Base-by-base conservation (phyloP, 345 rosid species). In the Mercurialis annua region DNA sequence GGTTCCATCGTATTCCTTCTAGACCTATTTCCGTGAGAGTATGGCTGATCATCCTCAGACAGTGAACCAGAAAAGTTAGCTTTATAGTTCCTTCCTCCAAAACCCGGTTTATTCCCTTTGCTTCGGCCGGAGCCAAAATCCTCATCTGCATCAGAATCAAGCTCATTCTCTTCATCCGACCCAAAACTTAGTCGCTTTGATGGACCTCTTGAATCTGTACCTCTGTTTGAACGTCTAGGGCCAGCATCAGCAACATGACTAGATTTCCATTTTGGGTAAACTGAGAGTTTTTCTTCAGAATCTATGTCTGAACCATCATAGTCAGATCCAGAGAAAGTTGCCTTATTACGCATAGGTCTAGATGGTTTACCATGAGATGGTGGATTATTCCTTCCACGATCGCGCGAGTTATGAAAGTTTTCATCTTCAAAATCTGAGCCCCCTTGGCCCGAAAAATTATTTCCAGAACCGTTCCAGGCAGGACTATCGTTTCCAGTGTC, bases 181-280 rank as follows among this genome's bases (percentile, higher is more conserved):
- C 92, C 97, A 74, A 79, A 85, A 66, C 83, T 87, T 44, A 81
- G 60, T 48, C 85, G 71, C 70, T 69, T 85, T 8, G 80, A 65
- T 46, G 76, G 70, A 15, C 79, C 76, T 9, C 73, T 69, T 73
- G 81, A 64, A 67, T 75, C 71, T 68, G 77, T 69, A 33, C 73
- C 73, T 68, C 70, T 43, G 62, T 31, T 51, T 48, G 77, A 76
- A 47, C 57, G 80, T 68, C 69, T 77, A 67, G 76, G 80, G 65
- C 69, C 76, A 67, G 76, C 44, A 68, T 79, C 83, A 44, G 87
- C 83, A 50, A 86, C 82, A 38, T 87, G 94, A 80, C 95, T 89
- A 38, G 92, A 83, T 74, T 85, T 89, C 91, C 95, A 84, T 56
- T 78, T 82, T 6, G 86, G 83, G 82, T 71, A 81, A 68, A 66